Evolutionary conservation across 768 basidiomycete genomes (phyloP).

Genomic region (Pisolithus orientalis): DNA sequence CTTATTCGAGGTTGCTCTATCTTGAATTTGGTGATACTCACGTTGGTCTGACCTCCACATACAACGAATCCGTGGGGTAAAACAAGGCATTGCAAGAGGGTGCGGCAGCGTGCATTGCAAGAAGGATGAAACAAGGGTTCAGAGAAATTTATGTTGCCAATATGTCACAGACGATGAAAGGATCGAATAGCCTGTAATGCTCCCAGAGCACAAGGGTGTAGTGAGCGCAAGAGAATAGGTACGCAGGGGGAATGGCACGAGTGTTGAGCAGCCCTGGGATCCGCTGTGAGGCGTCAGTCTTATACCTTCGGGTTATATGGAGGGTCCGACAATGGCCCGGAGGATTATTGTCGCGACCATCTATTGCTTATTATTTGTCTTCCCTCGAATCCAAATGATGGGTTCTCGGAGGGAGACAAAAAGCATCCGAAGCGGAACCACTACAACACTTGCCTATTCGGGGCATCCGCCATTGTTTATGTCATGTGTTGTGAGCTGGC

Average conservation of each 20-base stretch:
- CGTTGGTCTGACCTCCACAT: constrained; percentile 19
- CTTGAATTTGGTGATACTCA: constrained; percentile 3
- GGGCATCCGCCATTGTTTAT: constrained; percentile 5
- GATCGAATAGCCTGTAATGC: constrained; percentile 17
- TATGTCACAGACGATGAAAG: constrained; percentile 22
- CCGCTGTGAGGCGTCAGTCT: constrained; percentile 1
- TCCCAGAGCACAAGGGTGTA: constrained; percentile 16
- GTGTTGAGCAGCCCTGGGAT: neutral
- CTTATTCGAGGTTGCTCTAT: neutral
- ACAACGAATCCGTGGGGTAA: constrained; percentile 20
- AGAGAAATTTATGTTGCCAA: neutral
- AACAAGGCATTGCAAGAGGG: constrained; percentile 9
- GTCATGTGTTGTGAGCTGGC: neutral
- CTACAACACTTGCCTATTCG: constrained; percentile 18
- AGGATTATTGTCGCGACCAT: neutral
- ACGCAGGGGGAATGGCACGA: neutral
- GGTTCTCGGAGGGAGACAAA: neutral
- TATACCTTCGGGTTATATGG: constrained; percentile 10
- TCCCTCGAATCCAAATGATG: neutral
- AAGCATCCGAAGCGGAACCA: neutral
- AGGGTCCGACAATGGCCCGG: constrained; percentile 13
- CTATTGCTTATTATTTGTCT: neutral
- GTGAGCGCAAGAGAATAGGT: neutral
- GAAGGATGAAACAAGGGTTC: neutral
- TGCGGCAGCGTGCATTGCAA: neutral